phyloP scores from a whole-genome alignment of 495 filamentous ascomycete species.

The Apiosordaria backusii region DNA sequence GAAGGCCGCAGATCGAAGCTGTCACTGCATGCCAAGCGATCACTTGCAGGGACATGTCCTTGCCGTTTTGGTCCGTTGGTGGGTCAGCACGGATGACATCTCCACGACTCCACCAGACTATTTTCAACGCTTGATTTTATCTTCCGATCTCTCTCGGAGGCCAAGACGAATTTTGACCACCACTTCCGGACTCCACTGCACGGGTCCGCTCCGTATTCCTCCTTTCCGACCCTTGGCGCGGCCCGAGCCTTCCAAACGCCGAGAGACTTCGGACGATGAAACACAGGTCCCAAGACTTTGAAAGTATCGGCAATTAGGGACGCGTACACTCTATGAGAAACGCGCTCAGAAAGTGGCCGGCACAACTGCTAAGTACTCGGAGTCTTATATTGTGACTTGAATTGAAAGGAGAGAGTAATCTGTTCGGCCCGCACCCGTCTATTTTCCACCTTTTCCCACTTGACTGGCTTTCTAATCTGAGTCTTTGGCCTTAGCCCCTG shows the following conservation, averaged over 20 bases:
- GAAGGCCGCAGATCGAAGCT: not conserved
- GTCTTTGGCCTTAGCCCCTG: not conserved
- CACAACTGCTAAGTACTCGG: not conserved
- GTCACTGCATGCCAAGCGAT: not conserved
- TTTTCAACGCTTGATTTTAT: not conserved
- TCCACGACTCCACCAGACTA: not conserved
- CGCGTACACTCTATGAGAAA: not conserved
- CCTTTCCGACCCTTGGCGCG: not conserved
- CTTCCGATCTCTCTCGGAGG: not conserved
- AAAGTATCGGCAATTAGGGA: no score
- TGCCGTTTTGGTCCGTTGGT: not conserved
- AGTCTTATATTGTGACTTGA: not conserved
- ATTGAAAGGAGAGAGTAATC: not conserved
- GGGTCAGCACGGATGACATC: not conserved
- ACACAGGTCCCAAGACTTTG: no score
- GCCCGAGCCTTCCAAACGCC: not conserved
- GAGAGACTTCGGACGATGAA: slow-evolving; percentile 7
- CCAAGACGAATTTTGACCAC: slow-evolving; percentile 13
- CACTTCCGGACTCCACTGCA: slow-evolving; percentile 15
- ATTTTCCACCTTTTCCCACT: not conserved
- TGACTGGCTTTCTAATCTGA: no score
- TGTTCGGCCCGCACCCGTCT: not conserved
- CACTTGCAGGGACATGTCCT: not conserved
- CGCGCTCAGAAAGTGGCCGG: not conserved
- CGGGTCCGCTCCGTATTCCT: slow-evolving; percentile 8